phyloP scores from a whole-genome alignment of 2,329 filamentous ascomycete species.

The Cladosporium halotolerans region DNA sequence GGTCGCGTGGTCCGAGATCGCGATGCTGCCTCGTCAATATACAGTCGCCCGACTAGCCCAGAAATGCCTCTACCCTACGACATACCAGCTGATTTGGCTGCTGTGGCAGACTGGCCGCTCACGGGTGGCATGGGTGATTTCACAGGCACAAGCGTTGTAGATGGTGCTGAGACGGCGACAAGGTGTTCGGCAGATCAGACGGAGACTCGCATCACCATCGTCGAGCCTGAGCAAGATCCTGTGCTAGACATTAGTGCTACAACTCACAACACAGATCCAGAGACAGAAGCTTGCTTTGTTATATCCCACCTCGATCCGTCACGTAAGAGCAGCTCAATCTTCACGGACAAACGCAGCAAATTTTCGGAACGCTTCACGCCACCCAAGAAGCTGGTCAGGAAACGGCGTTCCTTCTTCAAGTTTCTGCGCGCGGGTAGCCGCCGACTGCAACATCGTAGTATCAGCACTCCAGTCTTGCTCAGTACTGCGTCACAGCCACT shows the following conservation, averaged over 20 bases:
- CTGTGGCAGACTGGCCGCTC: constrained; percentile 13
- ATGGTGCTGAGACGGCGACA: background rate
- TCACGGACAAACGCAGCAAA: constrained; percentile 12
- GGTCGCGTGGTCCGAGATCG: constrained; percentile 29
- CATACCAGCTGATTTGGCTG: constrained; percentile 6
- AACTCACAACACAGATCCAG: too few relatives aligned
- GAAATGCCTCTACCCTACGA: constrained; percentile 9
- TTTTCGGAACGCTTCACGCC: constrained; percentile 20
- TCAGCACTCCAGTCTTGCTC: constrained; percentile 21
- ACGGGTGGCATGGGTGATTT: background rate
- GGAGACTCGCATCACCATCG: background rate
- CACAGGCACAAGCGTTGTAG: too few relatives aligned
- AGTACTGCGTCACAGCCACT: background rate
- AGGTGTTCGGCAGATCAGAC: background rate
- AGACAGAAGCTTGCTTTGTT: background rate
- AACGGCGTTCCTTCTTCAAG: constrained; percentile 26
- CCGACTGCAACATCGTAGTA: constrained; percentile 19
- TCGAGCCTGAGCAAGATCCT: background rate
- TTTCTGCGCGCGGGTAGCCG: constrained; percentile 23
- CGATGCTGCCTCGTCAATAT: constrained; percentile 32
- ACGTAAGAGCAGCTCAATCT: constrained; percentile 21
- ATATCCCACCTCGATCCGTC: constrained; percentile 6
- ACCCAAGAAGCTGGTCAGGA: constrained; percentile 19
- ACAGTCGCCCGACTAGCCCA: constrained; percentile 33
- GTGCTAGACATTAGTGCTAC: too few relatives aligned